Base-by-base conservation (phyloP, 768 basidiomycete species). In the Pleurotus citrinopileatus region DNA sequence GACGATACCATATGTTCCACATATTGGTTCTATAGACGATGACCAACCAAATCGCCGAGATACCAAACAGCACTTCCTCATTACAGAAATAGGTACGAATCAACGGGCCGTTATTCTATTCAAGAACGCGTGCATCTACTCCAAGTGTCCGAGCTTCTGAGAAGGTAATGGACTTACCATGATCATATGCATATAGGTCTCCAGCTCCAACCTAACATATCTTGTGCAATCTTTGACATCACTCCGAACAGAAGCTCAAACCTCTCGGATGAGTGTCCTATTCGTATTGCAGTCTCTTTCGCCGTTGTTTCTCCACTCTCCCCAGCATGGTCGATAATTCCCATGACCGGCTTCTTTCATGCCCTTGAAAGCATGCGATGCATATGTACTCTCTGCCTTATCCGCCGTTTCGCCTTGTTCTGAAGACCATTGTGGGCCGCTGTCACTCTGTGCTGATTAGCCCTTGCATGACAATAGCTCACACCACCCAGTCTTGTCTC, bases 301-400 rank as follows among this genome's bases (percentile, higher is more conserved):
- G 48, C 48, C 48, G 48, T 38, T 37, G 48, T 51, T 51, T 51
- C 48, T 51, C 48, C 48, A 51, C 34, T 26, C 48, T 37, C 23
- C 48, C 48, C 28, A 51, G 34, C 48, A 51, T 51, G 48, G 48
- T 34, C 23, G 8, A 5, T 15, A 25, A 51, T 51, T 51, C 48
- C 37, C 48, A 51, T 38, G 32, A 12, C 32, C 13, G 29, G 48
- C 48, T 51, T 51, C 48, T 51, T 51, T 37, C 8, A 22, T 15
- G 23, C 10, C 43, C 17, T 44, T 22, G 10, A 25, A 12, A 44
- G 43, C 43, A 32, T 37, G 19, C 7, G n/a, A 29, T 37, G 48
- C 48, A 51, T 51, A 51, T 51, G 48, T 51, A 23, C 34, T 9
- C 48, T 0, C 48, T 37, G 32, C 48, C 23, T 26, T 22, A 12